phyloP scores from a whole-genome alignment of 805 yeast genomes.

The Teunomyces gatunensis region DNA sequence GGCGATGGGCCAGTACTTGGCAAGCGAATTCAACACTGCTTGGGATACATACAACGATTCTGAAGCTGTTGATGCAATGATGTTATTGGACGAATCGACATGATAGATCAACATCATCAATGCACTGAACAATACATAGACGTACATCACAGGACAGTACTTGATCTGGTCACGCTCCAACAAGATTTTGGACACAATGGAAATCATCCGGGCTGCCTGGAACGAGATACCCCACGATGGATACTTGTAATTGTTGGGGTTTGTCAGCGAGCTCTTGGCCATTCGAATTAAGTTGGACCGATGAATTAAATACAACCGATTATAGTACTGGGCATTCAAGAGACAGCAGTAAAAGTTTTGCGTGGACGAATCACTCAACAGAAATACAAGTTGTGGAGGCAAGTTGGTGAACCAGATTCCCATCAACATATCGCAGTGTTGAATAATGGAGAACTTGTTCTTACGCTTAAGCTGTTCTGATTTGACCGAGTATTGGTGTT shows the following conservation, averaged over 20 bases:
- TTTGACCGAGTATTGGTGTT: conserved; percentile 68
- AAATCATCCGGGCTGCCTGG: conserved; percentile 76
- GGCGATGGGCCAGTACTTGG: conserved; percentile 40
- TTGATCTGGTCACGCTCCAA: conserved; percentile 47
- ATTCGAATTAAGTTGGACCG: conserved; percentile 60
- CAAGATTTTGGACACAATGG: conserved; percentile 58
- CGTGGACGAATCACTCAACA: conserved; percentile 50
- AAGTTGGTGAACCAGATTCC: conserved; percentile 71
- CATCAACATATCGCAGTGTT: conserved; percentile 73
- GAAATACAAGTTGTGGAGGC: conserved; percentile 61
- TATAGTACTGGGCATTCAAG: conserved; percentile 67
- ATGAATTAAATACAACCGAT: conserved; percentile 68
- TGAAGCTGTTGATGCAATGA: conserved; percentile 41
- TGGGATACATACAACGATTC: conserved; percentile 39
- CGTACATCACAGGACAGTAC: conserved; percentile 57
- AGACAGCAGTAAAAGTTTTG: conserved; percentile 59
- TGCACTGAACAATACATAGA: conserved; percentile 60
- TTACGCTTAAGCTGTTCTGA: conserved; percentile 53
- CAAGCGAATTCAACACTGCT: conserved; percentile 37
- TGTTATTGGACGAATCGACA: conserved; percentile 43
- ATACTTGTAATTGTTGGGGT: conserved; percentile 46
- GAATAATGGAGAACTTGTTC: conserved; percentile 44
- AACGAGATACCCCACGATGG: conserved; percentile 82
- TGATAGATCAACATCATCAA: conserved; percentile 72
- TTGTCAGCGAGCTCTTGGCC: conserved; percentile 40